Evolutionary conservation across 441 rosid species (phyloP).

Genomic region (Melastoma candidum): DNA sequence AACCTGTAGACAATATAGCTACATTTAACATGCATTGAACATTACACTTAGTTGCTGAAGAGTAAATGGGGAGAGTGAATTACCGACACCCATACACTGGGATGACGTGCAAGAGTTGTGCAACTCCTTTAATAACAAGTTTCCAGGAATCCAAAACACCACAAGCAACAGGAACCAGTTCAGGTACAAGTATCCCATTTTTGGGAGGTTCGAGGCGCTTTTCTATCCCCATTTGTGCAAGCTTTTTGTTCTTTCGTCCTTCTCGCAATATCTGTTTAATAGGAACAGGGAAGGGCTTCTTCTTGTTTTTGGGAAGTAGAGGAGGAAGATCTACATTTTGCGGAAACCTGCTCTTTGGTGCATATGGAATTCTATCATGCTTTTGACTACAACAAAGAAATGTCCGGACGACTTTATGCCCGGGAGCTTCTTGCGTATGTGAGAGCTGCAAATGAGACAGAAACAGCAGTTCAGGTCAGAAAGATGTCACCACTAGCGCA

Average conservation of each 20-base stretch:
- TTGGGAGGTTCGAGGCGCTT: conserved; percentile 77
- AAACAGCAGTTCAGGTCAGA: too few relatives aligned
- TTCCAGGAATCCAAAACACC: conserved; percentile 78
- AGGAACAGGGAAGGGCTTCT: conserved; percentile 81
- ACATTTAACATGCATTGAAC: background rate
- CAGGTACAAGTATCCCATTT: conserved; percentile 71
- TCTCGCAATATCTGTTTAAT: conserved; percentile 50
- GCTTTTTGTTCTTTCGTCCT: conserved; percentile 57
- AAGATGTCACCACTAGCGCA: too few relatives aligned
- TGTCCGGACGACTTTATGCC: conserved; percentile 15
- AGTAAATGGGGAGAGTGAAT: conserved; percentile 2
- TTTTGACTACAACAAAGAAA: conserved; percentile 29
- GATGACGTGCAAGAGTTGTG: conserved; percentile 64
- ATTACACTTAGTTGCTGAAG: conserved; percentile 6
- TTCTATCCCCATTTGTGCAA: conserved; percentile 75
- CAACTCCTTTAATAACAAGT: conserved; percentile 61
- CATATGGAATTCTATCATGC: conserved; percentile 15
- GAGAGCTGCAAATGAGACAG: too few relatives aligned
- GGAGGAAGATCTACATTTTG: conserved; percentile 83
- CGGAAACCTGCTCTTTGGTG: conserved; percentile 27
- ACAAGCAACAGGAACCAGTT: conserved; percentile 65
- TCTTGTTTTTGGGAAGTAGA: conserved; percentile 60
- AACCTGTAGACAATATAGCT: conserved; percentile 30
- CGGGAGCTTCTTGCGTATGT: conserved; percentile 10
- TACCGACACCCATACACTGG: conserved; percentile 82